Evolutionary conservation across 2,329 filamentous ascomycete species (phyloP).

Genomic region (Fusarium keratoplasticum): DNA sequence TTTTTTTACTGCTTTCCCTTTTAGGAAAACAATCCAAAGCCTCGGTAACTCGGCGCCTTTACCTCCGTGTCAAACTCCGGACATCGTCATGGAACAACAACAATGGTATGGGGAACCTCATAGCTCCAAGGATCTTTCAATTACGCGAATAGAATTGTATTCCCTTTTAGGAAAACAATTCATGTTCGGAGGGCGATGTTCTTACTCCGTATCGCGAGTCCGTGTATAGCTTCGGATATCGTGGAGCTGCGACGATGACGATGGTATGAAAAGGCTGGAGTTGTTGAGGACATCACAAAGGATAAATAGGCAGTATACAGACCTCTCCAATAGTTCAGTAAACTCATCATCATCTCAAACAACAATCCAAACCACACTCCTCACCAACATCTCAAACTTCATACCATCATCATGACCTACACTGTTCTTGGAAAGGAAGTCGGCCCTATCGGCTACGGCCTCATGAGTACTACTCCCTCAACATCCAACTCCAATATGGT

Average conservation of each 20-base stretch:
- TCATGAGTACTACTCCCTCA: conserved; percentile 35
- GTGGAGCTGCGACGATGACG: background rate
- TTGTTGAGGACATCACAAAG: background rate
- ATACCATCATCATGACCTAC: conserved; percentile 35
- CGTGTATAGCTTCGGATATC: background rate
- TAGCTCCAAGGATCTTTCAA: background rate
- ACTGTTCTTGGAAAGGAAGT: conserved; percentile 37
- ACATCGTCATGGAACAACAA: background rate
- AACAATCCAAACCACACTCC: background rate
- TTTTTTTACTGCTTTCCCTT: conserved; percentile 22
- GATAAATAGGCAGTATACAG: conserved; percentile 18
- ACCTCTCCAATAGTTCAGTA: background rate
- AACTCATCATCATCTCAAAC: background rate
- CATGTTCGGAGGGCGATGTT: background rate
- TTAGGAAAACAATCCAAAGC: conserved; percentile 32
- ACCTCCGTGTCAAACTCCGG: conserved; percentile 7
- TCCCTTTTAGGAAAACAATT: background rate
- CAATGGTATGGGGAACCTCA: background rate
- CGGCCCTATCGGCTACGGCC: conserved; percentile 41
- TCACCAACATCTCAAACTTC: background rate
- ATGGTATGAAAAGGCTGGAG: background rate
- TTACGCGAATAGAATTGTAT: conserved; percentile 6
- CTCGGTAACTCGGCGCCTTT: background rate
- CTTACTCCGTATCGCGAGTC: background rate
- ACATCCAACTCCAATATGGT: conserved; percentile 24